These are phyloP conservation scores for Thymus quinquecostatus DNA, from an alignment of 257 asterid genomes.

Conservation along the genomic window DNA sequence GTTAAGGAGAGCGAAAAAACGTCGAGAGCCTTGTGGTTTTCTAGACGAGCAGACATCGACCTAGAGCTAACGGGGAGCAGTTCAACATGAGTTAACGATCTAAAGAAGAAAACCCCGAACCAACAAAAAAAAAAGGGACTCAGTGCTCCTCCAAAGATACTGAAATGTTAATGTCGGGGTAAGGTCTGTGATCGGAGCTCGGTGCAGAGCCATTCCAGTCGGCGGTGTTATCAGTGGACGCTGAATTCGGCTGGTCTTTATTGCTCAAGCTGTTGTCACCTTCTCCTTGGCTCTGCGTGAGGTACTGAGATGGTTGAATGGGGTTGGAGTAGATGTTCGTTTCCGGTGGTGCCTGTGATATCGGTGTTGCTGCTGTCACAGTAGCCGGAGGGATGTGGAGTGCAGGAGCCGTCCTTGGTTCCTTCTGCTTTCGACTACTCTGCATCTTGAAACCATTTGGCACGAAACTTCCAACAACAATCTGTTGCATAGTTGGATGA, in stretches of 20 bases:
- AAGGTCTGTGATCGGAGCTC: slow-evolving; percentile 52
- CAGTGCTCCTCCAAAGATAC: slow-evolving; percentile 57
- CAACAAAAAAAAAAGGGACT: neutral
- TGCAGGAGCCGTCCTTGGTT: slow-evolving; percentile 42
- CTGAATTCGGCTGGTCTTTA: slow-evolving; percentile 53
- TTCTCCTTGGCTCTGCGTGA: slow-evolving; percentile 52
- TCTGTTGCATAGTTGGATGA: slow-evolving; percentile 36
- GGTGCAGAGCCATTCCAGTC: slow-evolving; percentile 64
- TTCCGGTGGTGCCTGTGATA: slow-evolving; percentile 63
- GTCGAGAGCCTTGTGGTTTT: neutral
- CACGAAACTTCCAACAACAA: slow-evolving; percentile 82
- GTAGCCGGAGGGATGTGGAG: slow-evolving; percentile 47
- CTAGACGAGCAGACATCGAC: slow-evolving; percentile 26
- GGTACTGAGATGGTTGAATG: slow-evolving; percentile 45
- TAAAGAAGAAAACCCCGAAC: slow-evolving; percentile 8
- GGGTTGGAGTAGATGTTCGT: slow-evolving; percentile 35
- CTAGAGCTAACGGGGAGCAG: slow-evolving; percentile 33
- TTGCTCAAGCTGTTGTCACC: slow-evolving; percentile 49
- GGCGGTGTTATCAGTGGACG: slow-evolving; percentile 53
- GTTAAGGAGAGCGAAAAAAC: slow-evolving; percentile 11
- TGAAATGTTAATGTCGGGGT: slow-evolving; percentile 78
- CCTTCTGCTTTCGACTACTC: slow-evolving; percentile 47
- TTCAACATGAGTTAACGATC: slow-evolving; percentile 28
- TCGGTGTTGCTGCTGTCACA: slow-evolving; percentile 55
- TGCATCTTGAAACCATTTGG: slow-evolving; percentile 51